Percentiles rank a stretch among this genome's conserved stretches.
Conservation (phyloP, 371 early-diverging fungal genomes). For the Phascolomyces articulosus region DNA sequence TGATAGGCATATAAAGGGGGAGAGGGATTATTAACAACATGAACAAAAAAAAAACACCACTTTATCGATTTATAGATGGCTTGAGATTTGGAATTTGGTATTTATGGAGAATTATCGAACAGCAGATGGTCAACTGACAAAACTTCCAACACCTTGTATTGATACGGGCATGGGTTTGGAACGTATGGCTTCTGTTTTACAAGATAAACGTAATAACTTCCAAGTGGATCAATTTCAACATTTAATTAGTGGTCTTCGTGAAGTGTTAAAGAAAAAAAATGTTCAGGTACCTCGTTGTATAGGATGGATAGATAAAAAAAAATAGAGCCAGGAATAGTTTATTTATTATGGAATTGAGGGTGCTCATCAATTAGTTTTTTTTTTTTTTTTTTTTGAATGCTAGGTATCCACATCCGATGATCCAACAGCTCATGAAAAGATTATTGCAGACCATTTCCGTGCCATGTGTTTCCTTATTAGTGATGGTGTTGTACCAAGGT, state of each 20-base stretch:
- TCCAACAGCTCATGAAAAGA: constrained; percentile 60
- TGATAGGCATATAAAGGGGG: too few species aligned
- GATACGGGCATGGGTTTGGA: constrained; percentile 89
- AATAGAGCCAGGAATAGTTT: too few species aligned
- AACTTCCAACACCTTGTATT: constrained; percentile 67
- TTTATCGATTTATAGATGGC: too few species aligned
- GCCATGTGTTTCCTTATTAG: constrained; percentile 74
- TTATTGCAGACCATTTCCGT: constrained; percentile 79
- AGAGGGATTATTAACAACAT: too few species aligned
- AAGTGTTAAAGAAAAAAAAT: constrained; percentile 37
- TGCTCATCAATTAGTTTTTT: too few species aligned
- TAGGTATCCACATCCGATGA: constrained; percentile 27
- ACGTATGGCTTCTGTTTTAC: constrained; percentile 69
- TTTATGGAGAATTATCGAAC: constrained; percentile 77
- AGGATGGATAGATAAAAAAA: too few species aligned
- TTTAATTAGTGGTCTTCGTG: constrained; percentile 49
- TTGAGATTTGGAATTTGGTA: constrained; percentile 88
- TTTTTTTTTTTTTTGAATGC: too few species aligned
- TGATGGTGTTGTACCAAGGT: constrained; percentile 81
- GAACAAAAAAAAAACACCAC: constrained; percentile 7
- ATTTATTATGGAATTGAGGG: too few species aligned
- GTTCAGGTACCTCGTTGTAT: too few species aligned
- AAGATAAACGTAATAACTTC: constrained; percentile 67
- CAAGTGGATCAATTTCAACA: constrained; percentile 71
- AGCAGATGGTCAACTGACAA: constrained; percentile 55